These are phyloP conservation scores for Falciphora oryzae DNA, from an alignment of 2,329 filamentous ascomycete species.

Conservation along the genomic window DNA sequence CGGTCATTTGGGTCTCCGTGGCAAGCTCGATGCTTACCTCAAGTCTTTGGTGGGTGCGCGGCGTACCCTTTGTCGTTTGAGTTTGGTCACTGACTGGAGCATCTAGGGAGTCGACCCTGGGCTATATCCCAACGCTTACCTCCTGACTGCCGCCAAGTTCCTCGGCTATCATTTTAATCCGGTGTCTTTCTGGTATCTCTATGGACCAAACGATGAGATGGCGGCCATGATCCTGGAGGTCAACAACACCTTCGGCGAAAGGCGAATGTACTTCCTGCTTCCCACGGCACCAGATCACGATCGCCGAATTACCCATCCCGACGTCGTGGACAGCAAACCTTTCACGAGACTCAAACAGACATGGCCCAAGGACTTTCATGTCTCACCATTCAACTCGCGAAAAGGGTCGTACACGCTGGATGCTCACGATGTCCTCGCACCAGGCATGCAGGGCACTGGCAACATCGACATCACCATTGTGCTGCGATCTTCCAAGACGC, in stretches of 20 bases:
- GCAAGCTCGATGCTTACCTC: constrained; percentile 58
- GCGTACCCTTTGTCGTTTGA: constrained; percentile 12
- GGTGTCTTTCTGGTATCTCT: constrained; percentile 75
- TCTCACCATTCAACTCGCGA: constrained; percentile 67
- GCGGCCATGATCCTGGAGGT: constrained; percentile 66
- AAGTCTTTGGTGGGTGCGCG: constrained; percentile 41
- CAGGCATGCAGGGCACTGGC: constrained; percentile 30
- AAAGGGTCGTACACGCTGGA: constrained; percentile 48
- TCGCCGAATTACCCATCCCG: neutral
- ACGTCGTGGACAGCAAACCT: neutral
- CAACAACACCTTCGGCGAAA: constrained; percentile 71
- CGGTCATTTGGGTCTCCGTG: constrained; percentile 47
- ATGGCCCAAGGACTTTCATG: constrained; percentile 69
- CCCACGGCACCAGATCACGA: constrained; percentile 10
- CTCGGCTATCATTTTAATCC: constrained; percentile 69
- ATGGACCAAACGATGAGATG: constrained; percentile 50
- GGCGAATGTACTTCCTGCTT: constrained; percentile 58
- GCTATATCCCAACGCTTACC: constrained; percentile 61
- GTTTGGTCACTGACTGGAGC: neutral
- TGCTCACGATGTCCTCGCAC: constrained; percentile 41
- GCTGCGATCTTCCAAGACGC: constrained; percentile 52
- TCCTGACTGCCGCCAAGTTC: constrained; percentile 65
- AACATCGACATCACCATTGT: constrained; percentile 55
- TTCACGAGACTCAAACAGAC: constrained; percentile 36
- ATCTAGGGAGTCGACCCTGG: constrained; percentile 49